phyloP scores from a whole-genome alignment of 2,329 filamentous ascomycete species.

The Plenodomus biglobosus region DNA sequence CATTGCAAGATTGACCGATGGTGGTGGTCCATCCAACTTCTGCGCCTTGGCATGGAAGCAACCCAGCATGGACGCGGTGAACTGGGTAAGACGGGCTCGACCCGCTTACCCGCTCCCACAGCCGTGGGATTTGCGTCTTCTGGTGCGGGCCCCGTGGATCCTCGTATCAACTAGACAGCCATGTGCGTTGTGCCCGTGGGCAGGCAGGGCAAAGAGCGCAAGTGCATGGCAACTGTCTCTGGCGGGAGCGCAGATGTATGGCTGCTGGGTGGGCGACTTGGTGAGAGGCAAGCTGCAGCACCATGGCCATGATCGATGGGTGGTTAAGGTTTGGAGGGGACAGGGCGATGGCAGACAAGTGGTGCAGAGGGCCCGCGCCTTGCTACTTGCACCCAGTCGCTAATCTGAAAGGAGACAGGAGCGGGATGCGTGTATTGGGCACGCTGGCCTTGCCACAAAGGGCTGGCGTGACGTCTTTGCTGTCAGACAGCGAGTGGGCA shows the following conservation, averaged over 20 bases:
- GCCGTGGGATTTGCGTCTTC: conserved; percentile 17
- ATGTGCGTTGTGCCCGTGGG: conserved; percentile 1
- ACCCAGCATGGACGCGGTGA: neutral
- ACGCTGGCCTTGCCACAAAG: conserved; percentile 5
- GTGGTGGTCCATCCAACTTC: neutral
- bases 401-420: conserved; percentile 8
- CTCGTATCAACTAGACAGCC: conserved; percentile 10
- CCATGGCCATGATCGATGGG: no score
- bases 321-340: no score
- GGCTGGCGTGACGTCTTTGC: no score
- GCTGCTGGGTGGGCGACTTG: no score
- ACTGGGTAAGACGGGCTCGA: conserved; percentile 5
- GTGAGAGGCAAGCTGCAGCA: no score
- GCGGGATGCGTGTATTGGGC: conserved; percentile 1
- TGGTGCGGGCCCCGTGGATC: conserved; percentile 10
- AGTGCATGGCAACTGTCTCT: no score
- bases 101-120: conserved; percentile 18
- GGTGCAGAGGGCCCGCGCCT: conserved; percentile 1
- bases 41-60: neutral
- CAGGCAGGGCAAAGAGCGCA: no score
- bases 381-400: conserved; percentile 8
- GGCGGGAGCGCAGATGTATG: no score
- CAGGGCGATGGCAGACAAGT: no score
- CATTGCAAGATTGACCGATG: neutral
- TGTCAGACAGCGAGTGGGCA: no score